Conservation (phyloP, 2,329 filamentous ascomycete species). For the Eutypa lata region DNA sequence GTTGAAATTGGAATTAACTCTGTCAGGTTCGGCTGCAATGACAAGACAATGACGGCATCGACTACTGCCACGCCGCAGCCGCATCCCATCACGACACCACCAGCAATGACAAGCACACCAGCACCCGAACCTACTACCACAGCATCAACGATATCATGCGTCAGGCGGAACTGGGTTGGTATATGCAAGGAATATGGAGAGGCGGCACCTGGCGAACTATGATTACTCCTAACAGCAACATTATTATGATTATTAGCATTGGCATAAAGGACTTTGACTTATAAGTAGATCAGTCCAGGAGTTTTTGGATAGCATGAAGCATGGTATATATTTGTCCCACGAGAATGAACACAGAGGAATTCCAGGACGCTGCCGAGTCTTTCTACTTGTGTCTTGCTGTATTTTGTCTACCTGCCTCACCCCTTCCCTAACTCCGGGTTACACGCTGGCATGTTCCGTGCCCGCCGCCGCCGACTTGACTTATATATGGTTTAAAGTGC, state of each 20-base stretch:
- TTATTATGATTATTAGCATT: neutral
- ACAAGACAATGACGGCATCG: constrained; percentile 3
- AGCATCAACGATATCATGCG: neutral
- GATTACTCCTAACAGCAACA: neutral
- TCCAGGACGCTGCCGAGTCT: no score
- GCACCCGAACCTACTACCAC: neutral
- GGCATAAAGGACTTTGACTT: neutral
- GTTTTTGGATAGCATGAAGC: neutral
- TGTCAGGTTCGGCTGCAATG: constrained; percentile 6
- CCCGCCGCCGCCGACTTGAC: no score
- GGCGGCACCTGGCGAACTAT: neutral
- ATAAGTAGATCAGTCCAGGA: neutral
- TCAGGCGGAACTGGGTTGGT: neutral
- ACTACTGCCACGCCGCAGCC: neutral
- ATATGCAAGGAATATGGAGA: constrained; percentile 1
- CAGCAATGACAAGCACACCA: constrained; percentile 2
- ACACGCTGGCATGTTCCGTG: no score
- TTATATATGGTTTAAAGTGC: no score
- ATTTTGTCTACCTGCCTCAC: no score
- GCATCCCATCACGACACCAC: constrained; percentile 9
- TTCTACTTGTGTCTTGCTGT: no score
- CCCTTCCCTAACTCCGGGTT: no score
- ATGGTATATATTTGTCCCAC: neutral
- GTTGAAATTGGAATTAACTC: neutral
- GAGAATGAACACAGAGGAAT: neutral